phyloP scores from a whole-genome alignment of 2,329 filamentous ascomycete genomes.

The Didymella sp. region DNA sequence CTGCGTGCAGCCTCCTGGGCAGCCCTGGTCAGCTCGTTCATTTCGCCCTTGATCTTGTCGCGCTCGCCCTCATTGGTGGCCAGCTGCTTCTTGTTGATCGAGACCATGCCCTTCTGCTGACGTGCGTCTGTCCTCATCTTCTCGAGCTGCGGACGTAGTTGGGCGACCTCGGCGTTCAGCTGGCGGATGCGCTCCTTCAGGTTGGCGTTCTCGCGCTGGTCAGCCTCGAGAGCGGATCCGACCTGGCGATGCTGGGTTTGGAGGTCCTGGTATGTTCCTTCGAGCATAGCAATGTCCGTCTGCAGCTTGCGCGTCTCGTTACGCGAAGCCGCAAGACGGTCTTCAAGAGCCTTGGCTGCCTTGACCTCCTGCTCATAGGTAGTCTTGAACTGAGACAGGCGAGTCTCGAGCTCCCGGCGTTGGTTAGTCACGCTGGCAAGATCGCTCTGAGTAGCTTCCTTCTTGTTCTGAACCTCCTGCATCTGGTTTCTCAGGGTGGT shows the following conservation, averaged over 20 bases:
- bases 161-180: constrained; percentile 80
- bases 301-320: constrained; percentile 85
- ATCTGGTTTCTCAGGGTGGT: constrained; percentile 90
- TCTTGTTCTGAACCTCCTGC: constrained; percentile 88
- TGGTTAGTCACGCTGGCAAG: constrained; percentile 81
- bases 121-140: constrained; percentile 91
- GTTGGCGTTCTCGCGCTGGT: constrained; percentile 85
- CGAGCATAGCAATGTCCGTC: constrained; percentile 81
- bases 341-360: constrained; percentile 82
- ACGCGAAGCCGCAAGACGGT: constrained; percentile 76
- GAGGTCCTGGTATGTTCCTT: constrained; percentile 80
- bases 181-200: constrained; percentile 88
- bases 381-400: constrained; percentile 82
- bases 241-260: constrained; percentile 83
- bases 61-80: constrained; percentile 86
- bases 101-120: constrained; percentile 94
- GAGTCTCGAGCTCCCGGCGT: constrained; percentile 91
- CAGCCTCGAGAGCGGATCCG: constrained; percentile 75
- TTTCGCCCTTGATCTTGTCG: constrained; percentile 84
- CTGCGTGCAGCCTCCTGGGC: constrained; percentile 60
- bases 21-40: constrained; percentile 70
- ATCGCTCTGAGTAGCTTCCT: constrained; percentile 78
- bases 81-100: constrained; percentile 98
- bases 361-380: constrained; percentile 95
- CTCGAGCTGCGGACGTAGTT: constrained; percentile 88